These are phyloP conservation scores for Thermomucor indicae-seudaticae DNA, from an alignment of 371 early-diverging fungal genomes.

Conservation along the genomic window DNA sequence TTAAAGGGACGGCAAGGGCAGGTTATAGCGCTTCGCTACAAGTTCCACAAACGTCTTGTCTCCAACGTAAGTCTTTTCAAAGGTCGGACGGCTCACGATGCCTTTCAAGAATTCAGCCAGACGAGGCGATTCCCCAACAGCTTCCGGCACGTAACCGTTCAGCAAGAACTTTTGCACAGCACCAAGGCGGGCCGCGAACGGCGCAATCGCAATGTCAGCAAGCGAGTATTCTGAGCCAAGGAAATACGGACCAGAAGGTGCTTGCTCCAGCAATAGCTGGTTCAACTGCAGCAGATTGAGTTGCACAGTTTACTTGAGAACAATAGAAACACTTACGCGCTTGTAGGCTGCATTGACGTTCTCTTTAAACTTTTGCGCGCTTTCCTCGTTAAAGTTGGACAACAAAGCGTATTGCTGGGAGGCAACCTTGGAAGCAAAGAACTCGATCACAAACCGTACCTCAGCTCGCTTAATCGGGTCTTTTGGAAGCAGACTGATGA, in stretches of 20 bases:
- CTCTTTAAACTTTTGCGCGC: slow-evolving; percentile 12
- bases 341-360: slow-evolving; percentile 14
- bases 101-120: slow-evolving; percentile 29
- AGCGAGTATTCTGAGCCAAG: slow-evolving; percentile 51
- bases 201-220: slow-evolving; percentile 55
- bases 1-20: too few species aligned
- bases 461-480: slow-evolving; percentile 45
- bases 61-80: slow-evolving; percentile 20
- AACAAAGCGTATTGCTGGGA: slow-evolving; percentile 26
- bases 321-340: slow-evolving; percentile 30
- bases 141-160: slow-evolving; percentile 13
- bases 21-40: neutral
- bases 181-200: slow-evolving; percentile 39
- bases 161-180: slow-evolving; percentile 9
- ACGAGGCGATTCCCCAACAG: slow-evolving; percentile 20
- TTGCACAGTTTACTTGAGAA: too few species aligned
- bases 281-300: slow-evolving; percentile 28
- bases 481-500: slow-evolving; percentile 37
- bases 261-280: slow-evolving; percentile 40
- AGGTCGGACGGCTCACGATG: slow-evolving; percentile 17
- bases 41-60: slow-evolving; percentile 4
- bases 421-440: slow-evolving; percentile 31
- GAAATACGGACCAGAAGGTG: slow-evolving; percentile 59
- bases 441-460: slow-evolving; percentile 55
- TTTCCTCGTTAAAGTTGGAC: slow-evolving; percentile 19